These are phyloP conservation scores for Urochloa ruziziensis DNA, from an alignment of 176 grass and related monocot species.

Conservation along the genomic window DNA sequence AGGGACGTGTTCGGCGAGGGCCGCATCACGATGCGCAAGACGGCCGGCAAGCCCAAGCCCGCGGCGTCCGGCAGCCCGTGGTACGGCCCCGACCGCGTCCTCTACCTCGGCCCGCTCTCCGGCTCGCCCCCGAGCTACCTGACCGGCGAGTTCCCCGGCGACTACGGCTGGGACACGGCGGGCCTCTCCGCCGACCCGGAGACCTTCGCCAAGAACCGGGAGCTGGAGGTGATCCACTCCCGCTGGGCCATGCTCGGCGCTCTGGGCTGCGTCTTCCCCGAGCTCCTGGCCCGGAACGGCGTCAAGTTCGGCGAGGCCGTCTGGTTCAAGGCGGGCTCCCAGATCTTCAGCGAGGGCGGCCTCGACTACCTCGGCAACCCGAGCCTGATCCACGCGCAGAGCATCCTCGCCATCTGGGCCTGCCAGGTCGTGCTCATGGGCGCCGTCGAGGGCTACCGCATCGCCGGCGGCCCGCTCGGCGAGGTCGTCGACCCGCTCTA, in stretches of 20 bases:
- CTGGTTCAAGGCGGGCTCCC: slow-evolving; percentile 65
- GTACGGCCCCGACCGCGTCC: slow-evolving; percentile 53
- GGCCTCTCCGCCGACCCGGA: slow-evolving; percentile 56
- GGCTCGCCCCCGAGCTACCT: slow-evolving; percentile 49
- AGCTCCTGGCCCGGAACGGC: slow-evolving; percentile 56
- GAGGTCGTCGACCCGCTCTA: slow-evolving; percentile 67
- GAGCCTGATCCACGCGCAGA: slow-evolving; percentile 57
- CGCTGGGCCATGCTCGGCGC: slow-evolving; percentile 70
- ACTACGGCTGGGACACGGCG: slow-evolving; percentile 63
- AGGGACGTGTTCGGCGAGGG: slow-evolving; percentile 45
- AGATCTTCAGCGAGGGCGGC: slow-evolving; percentile 66
- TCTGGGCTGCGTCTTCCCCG: slow-evolving; percentile 62
- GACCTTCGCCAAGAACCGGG: slow-evolving; percentile 68
- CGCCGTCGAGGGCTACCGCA: slow-evolving; percentile 72
- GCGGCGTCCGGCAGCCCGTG: slow-evolving; percentile 45
- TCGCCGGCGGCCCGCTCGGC: slow-evolving; percentile 61
- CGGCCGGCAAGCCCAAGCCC: slow-evolving; percentile 20
- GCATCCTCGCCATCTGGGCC: slow-evolving; percentile 69
- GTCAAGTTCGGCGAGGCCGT: slow-evolving; percentile 67
- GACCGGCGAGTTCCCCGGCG: slow-evolving; percentile 55
- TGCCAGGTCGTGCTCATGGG: slow-evolving; percentile 69
- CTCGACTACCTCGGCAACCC: slow-evolving; percentile 69
- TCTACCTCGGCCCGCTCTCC: slow-evolving; percentile 51
- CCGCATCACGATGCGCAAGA: slow-evolving; percentile 65
- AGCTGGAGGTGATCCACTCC: slow-evolving; percentile 67